A percentile compares a stretch with the other conserved stretches of the same genome.
Evolutionary conservation across 2,329 filamentous ascomycete genomes (phyloP).

Genomic region (Hortaea werneckii): DNA sequence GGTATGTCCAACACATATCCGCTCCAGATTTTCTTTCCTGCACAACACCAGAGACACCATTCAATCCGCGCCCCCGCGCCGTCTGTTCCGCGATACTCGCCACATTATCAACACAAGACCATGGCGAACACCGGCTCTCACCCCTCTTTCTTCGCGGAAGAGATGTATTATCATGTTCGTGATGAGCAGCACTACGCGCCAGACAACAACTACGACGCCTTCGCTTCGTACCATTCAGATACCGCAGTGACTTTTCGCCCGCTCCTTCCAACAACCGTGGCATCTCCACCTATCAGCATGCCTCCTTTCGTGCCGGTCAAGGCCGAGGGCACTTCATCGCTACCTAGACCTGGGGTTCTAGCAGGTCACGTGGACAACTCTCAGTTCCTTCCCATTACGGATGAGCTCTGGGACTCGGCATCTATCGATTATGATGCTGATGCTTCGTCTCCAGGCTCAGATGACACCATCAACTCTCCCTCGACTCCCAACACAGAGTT

Average conservation of each 20-base stretch:
- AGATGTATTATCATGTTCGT: slow-evolving; percentile 2
- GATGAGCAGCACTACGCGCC: slow-evolving; percentile 1
- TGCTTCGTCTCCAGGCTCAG: slow-evolving; percentile 11
- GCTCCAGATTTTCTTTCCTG: not conserved
- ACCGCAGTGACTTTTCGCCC: slow-evolving; percentile 1
- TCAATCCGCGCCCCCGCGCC: no score
- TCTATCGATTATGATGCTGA: slow-evolving; percentile 11
- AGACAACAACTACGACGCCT: not conserved
- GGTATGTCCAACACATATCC: slow-evolving; percentile 1
- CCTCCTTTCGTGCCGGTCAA: not conserved
- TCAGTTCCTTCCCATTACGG: slow-evolving; percentile 10
- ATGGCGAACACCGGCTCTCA: not conserved
- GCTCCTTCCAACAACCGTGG: not conserved
- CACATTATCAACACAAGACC: not conserved
- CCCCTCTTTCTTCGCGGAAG: slow-evolving; percentile 4
- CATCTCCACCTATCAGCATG: not conserved
- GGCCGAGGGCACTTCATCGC: not conserved
- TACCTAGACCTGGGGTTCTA: slow-evolving; percentile 2
- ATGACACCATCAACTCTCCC: slow-evolving; percentile 10
- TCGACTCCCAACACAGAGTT: slow-evolving; percentile 9
- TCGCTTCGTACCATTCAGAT: not conserved
- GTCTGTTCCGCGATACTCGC: not conserved
- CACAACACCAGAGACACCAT: no score
- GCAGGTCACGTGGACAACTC: slow-evolving; percentile 9
- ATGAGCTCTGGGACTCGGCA: slow-evolving; percentile 11